A percentile compares a stretch with the other conserved stretches of the same genome.
Conservation (phyloP, 1,139 yeast species). For the Groenewaldozyma sp. region DNA sequence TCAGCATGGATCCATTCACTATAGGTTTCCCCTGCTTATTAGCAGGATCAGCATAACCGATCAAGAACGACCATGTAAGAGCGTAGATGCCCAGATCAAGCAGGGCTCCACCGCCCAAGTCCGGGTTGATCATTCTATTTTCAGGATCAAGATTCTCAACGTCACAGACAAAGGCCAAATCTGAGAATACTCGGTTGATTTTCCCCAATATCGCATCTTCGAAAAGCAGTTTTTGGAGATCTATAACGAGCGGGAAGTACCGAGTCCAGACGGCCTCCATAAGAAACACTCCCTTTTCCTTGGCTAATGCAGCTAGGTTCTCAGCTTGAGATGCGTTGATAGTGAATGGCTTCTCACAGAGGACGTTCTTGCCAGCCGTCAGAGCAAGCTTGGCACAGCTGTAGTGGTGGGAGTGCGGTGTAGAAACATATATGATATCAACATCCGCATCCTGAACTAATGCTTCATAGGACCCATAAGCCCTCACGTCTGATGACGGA, state of each 20-base stretch:
- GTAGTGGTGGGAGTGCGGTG: slow-evolving; percentile 51
- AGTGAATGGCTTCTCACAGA: slow-evolving; percentile 56
- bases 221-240: slow-evolving; percentile 35
- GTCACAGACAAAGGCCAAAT: slow-evolving; percentile 34
- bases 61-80: slow-evolving; percentile 35
- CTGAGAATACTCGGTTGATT: slow-evolving; percentile 35
- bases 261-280: slow-evolving; percentile 66
- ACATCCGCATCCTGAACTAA: slow-evolving; percentile 38
- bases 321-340: slow-evolving; percentile 42
- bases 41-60: slow-evolving; percentile 25
- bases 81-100: slow-evolving; percentile 54
- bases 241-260: slow-evolving; percentile 43
- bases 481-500: slow-evolving; percentile 12
- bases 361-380: slow-evolving; percentile 45
- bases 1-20: slow-evolving; percentile 15
- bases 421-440: slow-evolving; percentile 49
- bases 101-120: slow-evolving; percentile 52
- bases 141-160: slow-evolving; percentile 18
- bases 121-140: slow-evolving; percentile 28
- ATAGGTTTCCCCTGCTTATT: slow-evolving; percentile 20
- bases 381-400: slow-evolving; percentile 43
- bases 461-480: slow-evolving; percentile 30
- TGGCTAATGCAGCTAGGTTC: slow-evolving; percentile 39
- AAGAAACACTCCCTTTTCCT: slow-evolving; percentile 37
- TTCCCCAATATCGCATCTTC: slow-evolving; percentile 41